These are phyloP conservation scores for Lunularia cruciata DNA, from an alignment of 225 moss, liverwort and hornwort genomes.

Conservation along the genomic window DNA sequence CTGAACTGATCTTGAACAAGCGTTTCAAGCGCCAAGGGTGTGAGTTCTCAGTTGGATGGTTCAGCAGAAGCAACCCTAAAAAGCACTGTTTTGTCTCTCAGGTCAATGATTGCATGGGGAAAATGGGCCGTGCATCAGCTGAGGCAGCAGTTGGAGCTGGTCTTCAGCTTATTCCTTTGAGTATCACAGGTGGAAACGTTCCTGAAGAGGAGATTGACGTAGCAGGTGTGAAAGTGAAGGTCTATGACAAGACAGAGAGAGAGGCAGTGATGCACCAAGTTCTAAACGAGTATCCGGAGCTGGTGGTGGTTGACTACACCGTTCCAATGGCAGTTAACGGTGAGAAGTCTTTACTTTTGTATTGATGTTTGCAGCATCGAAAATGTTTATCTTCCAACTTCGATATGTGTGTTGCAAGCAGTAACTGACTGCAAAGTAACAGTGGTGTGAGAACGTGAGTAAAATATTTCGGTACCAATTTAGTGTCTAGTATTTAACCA, in stretches of 20 bases:
- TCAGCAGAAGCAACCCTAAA: too few relatives aligned
- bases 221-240: slow-evolving; percentile 48
- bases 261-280: slow-evolving; percentile 61
- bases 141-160: slow-evolving; percentile 72
- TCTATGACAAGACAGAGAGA: slow-evolving; percentile 25
- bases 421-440: too few relatives aligned
- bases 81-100: slow-evolving; percentile 30
- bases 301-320: slow-evolving; percentile 82
- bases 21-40: too few relatives aligned
- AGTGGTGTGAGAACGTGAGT: too few relatives aligned
- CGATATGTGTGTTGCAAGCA: too few relatives aligned
- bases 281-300: slow-evolving; percentile 39
- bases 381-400: too few relatives aligned
- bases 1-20: too few relatives aligned
- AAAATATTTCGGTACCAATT: too few relatives aligned
- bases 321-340: slow-evolving; percentile 86
- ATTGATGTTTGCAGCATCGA: too few relatives aligned
- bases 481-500: too few relatives aligned
- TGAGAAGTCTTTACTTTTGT: slow-evolving; percentile 25
- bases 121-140: slow-evolving; percentile 86
- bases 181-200: slow-evolving; percentile 45
- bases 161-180: slow-evolving; percentile 57
- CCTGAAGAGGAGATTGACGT: slow-evolving; percentile 46
- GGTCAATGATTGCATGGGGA: slow-evolving; percentile 79
- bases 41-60: too few relatives aligned